Evolutionary conservation across 768 basidiomycete species (phyloP).

Genomic region (Rhizopogon roseolus): DNA sequence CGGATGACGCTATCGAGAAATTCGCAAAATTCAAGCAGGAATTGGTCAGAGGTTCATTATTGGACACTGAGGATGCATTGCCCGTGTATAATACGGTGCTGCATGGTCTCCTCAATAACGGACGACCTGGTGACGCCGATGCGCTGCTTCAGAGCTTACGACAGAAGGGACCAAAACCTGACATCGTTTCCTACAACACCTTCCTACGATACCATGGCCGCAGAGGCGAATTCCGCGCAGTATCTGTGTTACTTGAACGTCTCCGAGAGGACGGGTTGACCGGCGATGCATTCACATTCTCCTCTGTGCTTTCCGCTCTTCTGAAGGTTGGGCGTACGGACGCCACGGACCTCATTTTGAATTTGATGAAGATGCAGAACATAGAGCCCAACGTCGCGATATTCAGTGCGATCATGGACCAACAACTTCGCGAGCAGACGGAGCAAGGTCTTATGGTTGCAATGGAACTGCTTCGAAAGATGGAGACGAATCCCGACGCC

Average conservation of each 20-base stretch:
- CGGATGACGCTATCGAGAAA: constrained; percentile 44
- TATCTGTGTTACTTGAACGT: constrained; percentile 53
- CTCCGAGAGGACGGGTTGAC: constrained; percentile 50
- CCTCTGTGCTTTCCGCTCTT: constrained; percentile 77
- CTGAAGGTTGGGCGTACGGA: constrained; percentile 64
- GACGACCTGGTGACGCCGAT: constrained; percentile 35
- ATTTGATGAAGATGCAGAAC: constrained; percentile 72
- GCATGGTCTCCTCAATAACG: constrained; percentile 53
- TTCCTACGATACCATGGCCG: constrained; percentile 66
- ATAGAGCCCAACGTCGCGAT: constrained; percentile 71
- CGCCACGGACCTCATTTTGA: constrained; percentile 58
- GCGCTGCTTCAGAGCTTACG: constrained; percentile 42
- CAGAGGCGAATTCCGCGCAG: constrained; percentile 54
- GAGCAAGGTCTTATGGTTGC: constrained; percentile 54
- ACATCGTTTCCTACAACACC: constrained; percentile 78
- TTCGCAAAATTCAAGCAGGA: constrained; percentile 46
- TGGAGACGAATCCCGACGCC: constrained; percentile 56
- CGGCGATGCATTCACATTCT: constrained; percentile 84
- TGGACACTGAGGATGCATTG: constrained; percentile 28
- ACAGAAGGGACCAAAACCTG: constrained; percentile 53
- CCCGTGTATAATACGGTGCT: constrained; percentile 73
- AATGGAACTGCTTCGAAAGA: constrained; percentile 63
- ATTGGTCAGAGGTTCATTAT: constrained; percentile 11
- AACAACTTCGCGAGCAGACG: constrained; percentile 56
- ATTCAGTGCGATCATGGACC: constrained; percentile 76